Percentiles rank a stretch among this genome's conserved stretches.
Evolutionary conservation across 257 asterid genomes (phyloP).

Genomic region (Schizonepeta tenuifolia): DNA sequence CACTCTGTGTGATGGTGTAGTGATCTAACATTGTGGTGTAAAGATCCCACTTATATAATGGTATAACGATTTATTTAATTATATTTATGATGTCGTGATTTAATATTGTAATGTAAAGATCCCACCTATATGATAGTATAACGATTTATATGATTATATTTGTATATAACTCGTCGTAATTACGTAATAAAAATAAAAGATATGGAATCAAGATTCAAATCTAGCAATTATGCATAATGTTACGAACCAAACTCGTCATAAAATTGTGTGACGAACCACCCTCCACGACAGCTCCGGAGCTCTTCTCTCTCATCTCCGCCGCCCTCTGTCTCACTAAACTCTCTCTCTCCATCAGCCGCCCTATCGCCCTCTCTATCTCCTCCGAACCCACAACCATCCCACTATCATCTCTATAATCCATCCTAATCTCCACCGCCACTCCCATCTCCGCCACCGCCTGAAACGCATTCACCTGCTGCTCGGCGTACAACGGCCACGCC

Average conservation of each 20-base stretch:
- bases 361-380: conserved; percentile 40
- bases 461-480: conserved; percentile 52
- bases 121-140: too few species aligned
- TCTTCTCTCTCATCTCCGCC: conserved; percentile 44
- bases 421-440: conserved; percentile 40
- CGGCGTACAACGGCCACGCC: conserved; percentile 49
- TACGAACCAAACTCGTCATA: conserved; percentile 24
- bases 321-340: conserved; percentile 40
- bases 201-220: too few species aligned
- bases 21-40: too few species aligned
- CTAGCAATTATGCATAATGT: conserved; percentile 18
- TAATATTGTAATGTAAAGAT: too few species aligned
- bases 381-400: conserved; percentile 38
- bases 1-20: too few species aligned
- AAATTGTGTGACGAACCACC: conserved; percentile 47
- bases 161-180: too few species aligned
- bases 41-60: too few species aligned
- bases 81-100: too few species aligned
- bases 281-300: conserved; percentile 33
- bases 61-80: too few species aligned
- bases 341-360: conserved; percentile 35
- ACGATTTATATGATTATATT: too few species aligned
- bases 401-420: conserved; percentile 27
- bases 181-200: too few species aligned
- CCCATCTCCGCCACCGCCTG: conserved; percentile 47